Percentiles rank a stretch among this genome's conserved stretches.
These are phyloP conservation scores for Penicillium canescens DNA, from an alignment of 495 filamentous ascomycete species.

Conservation along the genomic window DNA sequence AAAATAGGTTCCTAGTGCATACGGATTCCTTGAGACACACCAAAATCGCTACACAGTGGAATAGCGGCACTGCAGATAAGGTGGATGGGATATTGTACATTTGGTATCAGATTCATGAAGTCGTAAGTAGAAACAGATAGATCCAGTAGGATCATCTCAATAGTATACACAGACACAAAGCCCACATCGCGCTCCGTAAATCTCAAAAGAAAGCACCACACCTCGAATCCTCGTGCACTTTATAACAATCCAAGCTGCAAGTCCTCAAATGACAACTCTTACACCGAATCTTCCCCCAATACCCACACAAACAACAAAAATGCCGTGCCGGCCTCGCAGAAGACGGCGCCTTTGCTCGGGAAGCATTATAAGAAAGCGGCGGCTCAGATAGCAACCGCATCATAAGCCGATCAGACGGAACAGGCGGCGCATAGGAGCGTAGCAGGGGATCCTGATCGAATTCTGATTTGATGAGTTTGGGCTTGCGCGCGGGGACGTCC, in stretches of 20 bases:
- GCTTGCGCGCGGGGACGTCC: slow-evolving; percentile 10
- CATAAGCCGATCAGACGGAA: slow-evolving; percentile 68
- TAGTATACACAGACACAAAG: slow-evolving; percentile 13
- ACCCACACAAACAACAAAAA: slow-evolving; percentile 90
- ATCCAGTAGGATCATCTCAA: background rate
- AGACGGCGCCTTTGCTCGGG: slow-evolving; percentile 59
- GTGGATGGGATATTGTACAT: slow-evolving; percentile 19
- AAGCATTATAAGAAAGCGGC: slow-evolving; percentile 77
- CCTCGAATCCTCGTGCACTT: slow-evolving; percentile 74
- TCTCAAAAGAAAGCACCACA: slow-evolving; percentile 63
- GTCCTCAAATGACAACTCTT: slow-evolving; percentile 78
- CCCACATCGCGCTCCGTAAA: background rate
- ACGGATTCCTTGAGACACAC: too few species aligned
- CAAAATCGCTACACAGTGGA: too few species aligned
- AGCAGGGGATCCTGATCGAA: slow-evolving; percentile 64
- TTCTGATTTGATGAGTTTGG: slow-evolving; percentile 38
- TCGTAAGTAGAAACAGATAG: slow-evolving; percentile 14
- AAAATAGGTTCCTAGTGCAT: too few species aligned
- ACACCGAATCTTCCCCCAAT: slow-evolving; percentile 86
- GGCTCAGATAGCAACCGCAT: slow-evolving; percentile 66
- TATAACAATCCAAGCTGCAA: slow-evolving; percentile 81
- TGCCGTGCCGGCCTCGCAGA: slow-evolving; percentile 57
- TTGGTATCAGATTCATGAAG: slow-evolving; percentile 24
- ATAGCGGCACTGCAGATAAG: too few species aligned
- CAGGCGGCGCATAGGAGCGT: slow-evolving; percentile 58